Evolutionary conservation across 2,329 filamentous ascomycete species (phyloP).

Genomic region (Colletotrichum sp.): DNA sequence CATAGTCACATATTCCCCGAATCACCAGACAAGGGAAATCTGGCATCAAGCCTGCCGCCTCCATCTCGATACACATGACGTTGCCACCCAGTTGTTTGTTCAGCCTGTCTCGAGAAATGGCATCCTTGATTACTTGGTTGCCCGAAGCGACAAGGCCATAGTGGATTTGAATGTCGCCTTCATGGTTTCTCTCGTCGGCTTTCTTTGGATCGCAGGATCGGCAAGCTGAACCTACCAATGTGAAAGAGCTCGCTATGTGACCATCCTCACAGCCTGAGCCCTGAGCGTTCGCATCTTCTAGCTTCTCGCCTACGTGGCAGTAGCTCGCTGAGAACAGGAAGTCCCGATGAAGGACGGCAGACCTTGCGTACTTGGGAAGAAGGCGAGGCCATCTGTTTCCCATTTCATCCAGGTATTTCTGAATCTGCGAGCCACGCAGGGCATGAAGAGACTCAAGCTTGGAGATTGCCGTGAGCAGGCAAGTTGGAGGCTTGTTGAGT

Average conservation of each 20-base stretch:
- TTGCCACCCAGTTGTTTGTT: not conserved
- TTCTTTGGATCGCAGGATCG: not conserved
- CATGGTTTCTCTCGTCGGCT: not conserved
- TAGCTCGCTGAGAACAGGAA: not conserved
- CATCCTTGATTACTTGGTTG: slow-evolving; percentile 23
- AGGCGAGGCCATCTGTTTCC: not conserved
- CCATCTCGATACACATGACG: not conserved
- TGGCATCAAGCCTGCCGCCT: slow-evolving; percentile 21
- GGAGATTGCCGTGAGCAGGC: slow-evolving; percentile 9
- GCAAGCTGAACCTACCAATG: not conserved
- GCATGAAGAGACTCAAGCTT: slow-evolving; percentile 2
- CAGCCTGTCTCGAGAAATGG: not conserved
- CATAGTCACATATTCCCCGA: slow-evolving; percentile 45
- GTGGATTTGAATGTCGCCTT: not conserved
- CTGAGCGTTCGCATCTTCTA: not conserved
- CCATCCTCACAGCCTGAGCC: not conserved
- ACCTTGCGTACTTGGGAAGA: not conserved
- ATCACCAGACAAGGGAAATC: slow-evolving; percentile 38
- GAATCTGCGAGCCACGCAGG: slow-evolving; percentile 7
- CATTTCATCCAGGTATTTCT: not conserved
- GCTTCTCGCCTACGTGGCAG: not conserved
- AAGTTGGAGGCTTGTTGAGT: slow-evolving; percentile 2
- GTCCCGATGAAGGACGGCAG: not conserved
- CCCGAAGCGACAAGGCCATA: slow-evolving; percentile 26
- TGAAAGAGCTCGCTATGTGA: too few species aligned